Conservation (phyloP, 768 basidiomycete species). For the Fomitopsis serialis region DNA sequence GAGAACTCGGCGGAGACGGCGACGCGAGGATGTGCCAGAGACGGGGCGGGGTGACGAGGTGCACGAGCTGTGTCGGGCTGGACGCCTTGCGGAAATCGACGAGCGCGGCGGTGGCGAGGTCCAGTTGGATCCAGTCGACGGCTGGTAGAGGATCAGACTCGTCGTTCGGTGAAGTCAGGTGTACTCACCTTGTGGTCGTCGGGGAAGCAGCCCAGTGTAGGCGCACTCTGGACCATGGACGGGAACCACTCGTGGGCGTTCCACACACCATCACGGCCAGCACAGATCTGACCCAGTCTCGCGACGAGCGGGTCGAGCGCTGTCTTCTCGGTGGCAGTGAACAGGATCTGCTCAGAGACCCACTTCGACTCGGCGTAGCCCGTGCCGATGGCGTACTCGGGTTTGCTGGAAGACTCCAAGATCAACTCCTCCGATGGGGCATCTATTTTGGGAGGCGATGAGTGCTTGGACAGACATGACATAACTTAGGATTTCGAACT, state of each 20-base stretch:
- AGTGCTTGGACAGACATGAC: too few relatives aligned
- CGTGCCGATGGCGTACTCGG: not conserved
- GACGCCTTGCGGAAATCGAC: slow-evolving; percentile 20
- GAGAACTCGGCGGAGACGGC: slow-evolving; percentile 13
- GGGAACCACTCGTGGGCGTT: slow-evolving; percentile 42
- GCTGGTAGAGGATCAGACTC: slow-evolving; percentile 14
- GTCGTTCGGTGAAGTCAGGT: too few relatives aligned
- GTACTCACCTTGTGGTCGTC: slow-evolving; percentile 28
- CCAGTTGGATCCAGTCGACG: slow-evolving; percentile 40
- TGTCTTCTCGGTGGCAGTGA: slow-evolving; percentile 23
- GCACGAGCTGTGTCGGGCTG: slow-evolving; percentile 18
- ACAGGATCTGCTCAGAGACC: slow-evolving; percentile 33
- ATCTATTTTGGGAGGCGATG: not conserved
- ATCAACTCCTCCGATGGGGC: not conserved
- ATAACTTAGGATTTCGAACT: not conserved
- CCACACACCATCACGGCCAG: slow-evolving; percentile 35
- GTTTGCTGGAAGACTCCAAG: slow-evolving; percentile 12
- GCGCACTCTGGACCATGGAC: slow-evolving; percentile 23
- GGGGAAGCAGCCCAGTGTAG: slow-evolving; percentile 14
- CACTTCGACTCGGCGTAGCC: slow-evolving; percentile 36
- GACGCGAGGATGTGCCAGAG: slow-evolving; percentile 16
- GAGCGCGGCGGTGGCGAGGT: slow-evolving; percentile 31
- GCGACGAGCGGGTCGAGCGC: slow-evolving; percentile 31
- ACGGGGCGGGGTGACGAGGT: slow-evolving; percentile 37
- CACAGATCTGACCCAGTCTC: slow-evolving; percentile 40